phyloP scores from a whole-genome alignment of 176 grass and related monocot genomes.

The Phragmites australis region DNA sequence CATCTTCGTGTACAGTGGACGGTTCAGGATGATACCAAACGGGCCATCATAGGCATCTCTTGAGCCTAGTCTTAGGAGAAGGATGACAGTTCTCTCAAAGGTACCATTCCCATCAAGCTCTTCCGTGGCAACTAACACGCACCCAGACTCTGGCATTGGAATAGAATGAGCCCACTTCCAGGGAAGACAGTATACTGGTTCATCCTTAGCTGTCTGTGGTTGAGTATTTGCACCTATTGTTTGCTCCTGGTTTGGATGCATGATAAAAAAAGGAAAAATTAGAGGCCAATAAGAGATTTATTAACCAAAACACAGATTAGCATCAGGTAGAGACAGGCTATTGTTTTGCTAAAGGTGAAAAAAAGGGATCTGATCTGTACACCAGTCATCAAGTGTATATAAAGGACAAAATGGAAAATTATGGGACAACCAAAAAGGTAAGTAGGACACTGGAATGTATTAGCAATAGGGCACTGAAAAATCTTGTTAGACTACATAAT shows the following conservation, averaged over 20 bases:
- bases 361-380: neutral
- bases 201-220: constrained; percentile 27
- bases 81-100: constrained; percentile 78
- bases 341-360: neutral
- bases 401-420: neutral
- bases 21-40: constrained; percentile 82
- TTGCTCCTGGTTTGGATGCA: constrained; percentile 49
- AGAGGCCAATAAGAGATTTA: constrained; percentile 4
- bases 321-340: neutral
- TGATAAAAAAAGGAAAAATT: constrained; percentile 9
- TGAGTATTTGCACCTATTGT: constrained; percentile 43
- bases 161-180: constrained; percentile 84
- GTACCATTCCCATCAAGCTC: constrained; percentile 67
- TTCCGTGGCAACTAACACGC: constrained; percentile 76
- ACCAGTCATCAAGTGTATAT: neutral
- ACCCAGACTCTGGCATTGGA: constrained; percentile 72
- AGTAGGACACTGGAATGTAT: neutral
- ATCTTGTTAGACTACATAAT: constrained; percentile 3
- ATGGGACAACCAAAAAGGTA: neutral
- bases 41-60: constrained; percentile 61
- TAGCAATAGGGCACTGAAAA: neutral
- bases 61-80: constrained; percentile 72
- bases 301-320: neutral
- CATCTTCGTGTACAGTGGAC: constrained; percentile 75
- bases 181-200: constrained; percentile 46